Evolutionary conservation across 2,329 filamentous ascomycete genomes (phyloP).

Genomic region (Dryadomyces quercus-mongolicae): DNA sequence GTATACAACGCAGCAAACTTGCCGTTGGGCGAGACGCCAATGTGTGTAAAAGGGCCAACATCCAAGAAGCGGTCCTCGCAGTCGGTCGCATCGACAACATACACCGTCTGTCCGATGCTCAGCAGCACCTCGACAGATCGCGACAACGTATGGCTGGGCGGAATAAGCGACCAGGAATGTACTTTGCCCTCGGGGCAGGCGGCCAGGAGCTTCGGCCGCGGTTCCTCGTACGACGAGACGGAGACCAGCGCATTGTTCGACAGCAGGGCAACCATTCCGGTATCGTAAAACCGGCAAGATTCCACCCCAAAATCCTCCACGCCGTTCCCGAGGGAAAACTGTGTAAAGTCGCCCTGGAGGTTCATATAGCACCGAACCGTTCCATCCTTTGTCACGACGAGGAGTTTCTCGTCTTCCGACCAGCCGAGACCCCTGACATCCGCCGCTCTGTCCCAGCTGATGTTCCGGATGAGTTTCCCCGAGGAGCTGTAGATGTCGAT

Average conservation of each 20-base stretch:
- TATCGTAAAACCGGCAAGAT: constrained; percentile 83
- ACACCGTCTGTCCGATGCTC: constrained; percentile 73
- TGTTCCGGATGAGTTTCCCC: constrained; percentile 73
- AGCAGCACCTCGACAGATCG: constrained; percentile 86
- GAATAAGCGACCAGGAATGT: constrained; percentile 79
- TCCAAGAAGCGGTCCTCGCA: constrained; percentile 85
- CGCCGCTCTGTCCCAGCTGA: constrained; percentile 82
- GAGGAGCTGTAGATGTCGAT: constrained; percentile 94
- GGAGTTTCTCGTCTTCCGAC: constrained; percentile 88
- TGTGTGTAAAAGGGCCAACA: constrained; percentile 83
- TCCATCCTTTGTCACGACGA: constrained; percentile 82
- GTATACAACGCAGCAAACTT: constrained; percentile 83
- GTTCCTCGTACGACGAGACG: constrained; percentile 84
- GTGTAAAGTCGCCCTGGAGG: constrained; percentile 87
- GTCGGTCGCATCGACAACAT: constrained; percentile 77
- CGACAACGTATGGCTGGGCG: constrained; percentile 79
- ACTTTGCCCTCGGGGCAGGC: constrained; percentile 65
- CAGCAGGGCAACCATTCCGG: constrained; percentile 85
- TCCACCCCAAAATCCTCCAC: constrained; percentile 80
- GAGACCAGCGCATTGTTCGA: constrained; percentile 78
- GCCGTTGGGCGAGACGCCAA: constrained; percentile 83
- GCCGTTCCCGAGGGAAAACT: constrained; percentile 83
- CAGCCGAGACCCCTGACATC: constrained; percentile 77
- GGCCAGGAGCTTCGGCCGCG: constrained; percentile 73
- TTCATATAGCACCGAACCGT: constrained; percentile 84